Evolutionary conservation across 163 green algal genomes (phyloP).

Genomic region (Chlamydomonas reinhardtii): DNA sequence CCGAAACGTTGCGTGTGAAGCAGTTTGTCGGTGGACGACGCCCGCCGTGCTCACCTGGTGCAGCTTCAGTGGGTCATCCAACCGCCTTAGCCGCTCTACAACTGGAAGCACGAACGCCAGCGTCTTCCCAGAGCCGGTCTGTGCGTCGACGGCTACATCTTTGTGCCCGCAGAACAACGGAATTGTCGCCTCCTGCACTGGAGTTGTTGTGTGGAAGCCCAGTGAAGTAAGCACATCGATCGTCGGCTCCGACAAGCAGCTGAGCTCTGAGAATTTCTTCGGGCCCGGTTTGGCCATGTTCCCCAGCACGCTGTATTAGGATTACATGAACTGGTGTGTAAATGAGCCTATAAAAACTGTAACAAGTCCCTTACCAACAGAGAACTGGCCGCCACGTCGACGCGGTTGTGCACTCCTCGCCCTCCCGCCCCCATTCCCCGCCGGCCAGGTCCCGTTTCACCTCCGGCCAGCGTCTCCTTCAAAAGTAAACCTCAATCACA

Average conservation of each 20-base stretch:
- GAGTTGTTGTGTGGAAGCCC: constrained; percentile 82
- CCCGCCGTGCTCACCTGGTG: constrained; percentile 77
- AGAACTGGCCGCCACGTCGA: too few species aligned
- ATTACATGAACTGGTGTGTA: too few species aligned
- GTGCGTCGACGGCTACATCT: constrained; percentile 97
- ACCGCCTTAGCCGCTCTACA: constrained; percentile 84
- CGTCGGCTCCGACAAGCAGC: constrained; percentile 70
- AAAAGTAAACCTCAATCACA: too few species aligned
- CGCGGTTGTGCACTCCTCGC: too few species aligned
- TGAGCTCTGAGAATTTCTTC: constrained; percentile 50
- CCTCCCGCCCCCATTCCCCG: too few species aligned
- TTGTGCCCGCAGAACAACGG: constrained; percentile 95
- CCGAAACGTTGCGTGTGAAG: too few species aligned
- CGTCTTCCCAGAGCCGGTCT: constrained; percentile 97
- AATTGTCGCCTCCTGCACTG: constrained; percentile 94
- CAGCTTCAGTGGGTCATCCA: constrained; percentile 79
- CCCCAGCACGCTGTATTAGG: too few species aligned
- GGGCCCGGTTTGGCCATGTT: constrained; percentile 1
- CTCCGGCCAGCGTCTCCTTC: too few species aligned
- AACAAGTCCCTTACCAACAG: too few species aligned
- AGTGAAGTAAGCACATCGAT: constrained; percentile 70
- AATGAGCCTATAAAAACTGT: too few species aligned
- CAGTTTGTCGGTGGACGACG: too few species aligned
- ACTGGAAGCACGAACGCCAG: constrained; percentile 97
- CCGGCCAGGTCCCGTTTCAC: too few species aligned